Conservation (phyloP, 768 basidiomycete species). For the Sporobolomyces phaffii region DNA sequence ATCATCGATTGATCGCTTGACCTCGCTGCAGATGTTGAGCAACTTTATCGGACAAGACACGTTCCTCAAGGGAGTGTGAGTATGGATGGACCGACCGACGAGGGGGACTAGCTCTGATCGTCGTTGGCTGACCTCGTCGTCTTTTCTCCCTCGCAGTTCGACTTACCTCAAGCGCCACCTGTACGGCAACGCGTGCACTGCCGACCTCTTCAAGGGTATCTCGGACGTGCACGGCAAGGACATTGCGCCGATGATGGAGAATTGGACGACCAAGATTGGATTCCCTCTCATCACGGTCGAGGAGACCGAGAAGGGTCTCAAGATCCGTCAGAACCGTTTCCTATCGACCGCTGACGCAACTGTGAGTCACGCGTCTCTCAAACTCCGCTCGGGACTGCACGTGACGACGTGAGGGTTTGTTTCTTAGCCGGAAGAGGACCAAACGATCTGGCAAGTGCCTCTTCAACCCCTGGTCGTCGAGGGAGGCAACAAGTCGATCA, state of each 20-base stretch:
- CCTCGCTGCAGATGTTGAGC: constrained; percentile 73
- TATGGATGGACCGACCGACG: too few relatives aligned
- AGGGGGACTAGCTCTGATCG: too few relatives aligned
- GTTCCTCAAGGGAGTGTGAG: constrained; percentile 52
- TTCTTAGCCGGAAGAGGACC: constrained; percentile 65
- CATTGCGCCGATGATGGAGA: constrained; percentile 73
- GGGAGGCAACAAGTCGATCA: constrained; percentile 56
- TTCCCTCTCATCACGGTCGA: constrained; percentile 85
- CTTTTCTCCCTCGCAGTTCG: constrained; percentile 57
- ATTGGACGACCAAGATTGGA: constrained; percentile 81
- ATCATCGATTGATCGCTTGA: too few relatives aligned
- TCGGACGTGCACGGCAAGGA: constrained; percentile 65
- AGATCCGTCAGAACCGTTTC: constrained; percentile 84
- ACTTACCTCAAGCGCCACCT: constrained; percentile 83
- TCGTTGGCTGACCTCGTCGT: too few relatives aligned
- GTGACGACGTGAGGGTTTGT: neutral
- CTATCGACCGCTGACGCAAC: constrained; percentile 56
- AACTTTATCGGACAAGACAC: constrained; percentile 79
- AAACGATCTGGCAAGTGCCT: constrained; percentile 86
- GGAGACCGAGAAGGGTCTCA: constrained; percentile 65
- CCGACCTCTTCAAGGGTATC: constrained; percentile 83
- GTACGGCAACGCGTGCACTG: constrained; percentile 76
- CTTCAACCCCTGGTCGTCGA: constrained; percentile 63
- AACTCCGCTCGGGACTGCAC: too few relatives aligned
- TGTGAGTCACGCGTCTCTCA: neutral